Conservation (phyloP, 1,284 basidiomycete species). For the Papiliotrema flavescens region DNA sequence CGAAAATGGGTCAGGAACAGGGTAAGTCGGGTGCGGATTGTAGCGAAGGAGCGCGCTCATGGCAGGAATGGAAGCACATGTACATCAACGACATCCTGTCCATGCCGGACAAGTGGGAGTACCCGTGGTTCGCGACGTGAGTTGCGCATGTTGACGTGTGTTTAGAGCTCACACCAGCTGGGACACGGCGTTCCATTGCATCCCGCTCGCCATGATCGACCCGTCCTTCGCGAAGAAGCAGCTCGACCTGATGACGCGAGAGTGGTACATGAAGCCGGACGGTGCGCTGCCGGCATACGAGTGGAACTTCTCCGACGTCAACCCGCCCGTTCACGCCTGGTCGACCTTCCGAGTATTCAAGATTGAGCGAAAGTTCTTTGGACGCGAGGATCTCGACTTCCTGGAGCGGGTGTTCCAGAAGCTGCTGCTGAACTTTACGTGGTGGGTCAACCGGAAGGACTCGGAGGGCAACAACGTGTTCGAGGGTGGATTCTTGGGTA, state of each 20-base stretch:
- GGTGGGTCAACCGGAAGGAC: slow-evolving; percentile 99
- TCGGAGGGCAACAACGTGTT: slow-evolving; percentile 92
- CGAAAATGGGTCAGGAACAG: slow-evolving; percentile 81
- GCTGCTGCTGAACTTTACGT: slow-evolving; percentile 92
- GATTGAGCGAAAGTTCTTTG: slow-evolving; percentile 92
- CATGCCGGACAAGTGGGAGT: slow-evolving; percentile 99
- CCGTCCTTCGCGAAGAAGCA: slow-evolving; percentile 96
- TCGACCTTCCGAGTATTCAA: slow-evolving; percentile 96
- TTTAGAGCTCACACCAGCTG: slow-evolving; percentile 47
- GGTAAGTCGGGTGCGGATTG: slow-evolving; percentile 50
- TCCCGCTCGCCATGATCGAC: slow-evolving; percentile 93
- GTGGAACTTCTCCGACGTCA: slow-evolving; percentile 97
- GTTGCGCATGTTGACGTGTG: slow-evolving; percentile 9
- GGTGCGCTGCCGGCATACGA: slow-evolving; percentile 98
- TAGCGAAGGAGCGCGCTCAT: slow-evolving; percentile 1
- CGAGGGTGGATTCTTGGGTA: slow-evolving; percentile 94
- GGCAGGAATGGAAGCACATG: slow-evolving; percentile 87
- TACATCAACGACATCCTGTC: slow-evolving; percentile 93
- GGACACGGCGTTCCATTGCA: slow-evolving; percentile 98
- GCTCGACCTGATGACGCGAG: slow-evolving; percentile 88
- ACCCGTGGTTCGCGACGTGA: slow-evolving; percentile 83
- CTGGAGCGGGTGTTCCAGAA: slow-evolving; percentile 98
- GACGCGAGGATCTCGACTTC: slow-evolving; percentile 85
- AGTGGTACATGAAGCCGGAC: slow-evolving; percentile 98
- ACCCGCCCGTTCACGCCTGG: slow-evolving; percentile 97